Percentiles rank a stretch among this genome's conserved stretches.
Evolutionary conservation across 345 rosid genomes (phyloP).

Genomic region (Geranium rotundifolium): DNA sequence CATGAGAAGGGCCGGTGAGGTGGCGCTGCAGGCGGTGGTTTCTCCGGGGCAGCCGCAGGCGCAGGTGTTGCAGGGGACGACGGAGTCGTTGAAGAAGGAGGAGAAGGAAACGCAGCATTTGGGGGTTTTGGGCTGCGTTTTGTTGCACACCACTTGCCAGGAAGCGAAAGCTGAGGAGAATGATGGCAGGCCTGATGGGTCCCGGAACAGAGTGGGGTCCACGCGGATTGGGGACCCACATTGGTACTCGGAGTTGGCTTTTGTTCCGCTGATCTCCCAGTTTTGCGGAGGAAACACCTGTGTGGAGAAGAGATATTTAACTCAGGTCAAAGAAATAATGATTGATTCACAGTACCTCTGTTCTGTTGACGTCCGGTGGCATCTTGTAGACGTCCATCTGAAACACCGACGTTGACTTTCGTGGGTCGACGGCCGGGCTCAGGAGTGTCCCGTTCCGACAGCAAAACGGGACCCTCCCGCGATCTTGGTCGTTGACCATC

Average conservation of each 20-base stretch:
- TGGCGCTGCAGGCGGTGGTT: constrained; percentile 23
- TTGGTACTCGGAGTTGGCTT: constrained; percentile 22
- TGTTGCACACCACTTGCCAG: constrained; percentile 55
- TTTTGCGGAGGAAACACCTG: constrained; percentile 28
- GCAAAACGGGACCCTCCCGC: constrained; percentile 35
- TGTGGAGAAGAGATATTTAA: too few relatives aligned
- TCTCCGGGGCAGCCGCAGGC: constrained; percentile 34
- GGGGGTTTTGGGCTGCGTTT: constrained; percentile 20
- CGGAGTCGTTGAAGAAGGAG: constrained; percentile 38
- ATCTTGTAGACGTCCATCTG: constrained; percentile 40
- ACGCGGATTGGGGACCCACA: constrained; percentile 39
- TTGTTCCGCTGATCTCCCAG: constrained; percentile 35
- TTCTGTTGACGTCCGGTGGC: constrained; percentile 39
- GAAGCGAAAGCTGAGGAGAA: constrained; percentile 25
- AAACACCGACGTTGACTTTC: constrained; percentile 26
- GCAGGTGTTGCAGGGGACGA: constrained; percentile 43
- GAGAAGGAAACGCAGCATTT: constrained; percentile 56
- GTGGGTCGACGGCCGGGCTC: constrained; percentile 26
- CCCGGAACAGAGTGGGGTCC: constrained; percentile 25
- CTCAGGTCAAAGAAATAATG: too few relatives aligned
- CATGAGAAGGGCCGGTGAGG: constrained; percentile 28
- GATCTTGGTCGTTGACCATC: constrained; percentile 22
- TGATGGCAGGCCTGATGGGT: constrained; percentile 30
- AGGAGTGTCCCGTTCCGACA: constrained; percentile 43
- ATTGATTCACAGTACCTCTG: constrained; percentile 4